A percentile compares a stretch with the other conserved stretches of the same genome.
These are phyloP conservation scores for Melanomma pulvis-pyrius DNA, from an alignment of 495 filamentous ascomycete genomes.

Conservation along the genomic window DNA sequence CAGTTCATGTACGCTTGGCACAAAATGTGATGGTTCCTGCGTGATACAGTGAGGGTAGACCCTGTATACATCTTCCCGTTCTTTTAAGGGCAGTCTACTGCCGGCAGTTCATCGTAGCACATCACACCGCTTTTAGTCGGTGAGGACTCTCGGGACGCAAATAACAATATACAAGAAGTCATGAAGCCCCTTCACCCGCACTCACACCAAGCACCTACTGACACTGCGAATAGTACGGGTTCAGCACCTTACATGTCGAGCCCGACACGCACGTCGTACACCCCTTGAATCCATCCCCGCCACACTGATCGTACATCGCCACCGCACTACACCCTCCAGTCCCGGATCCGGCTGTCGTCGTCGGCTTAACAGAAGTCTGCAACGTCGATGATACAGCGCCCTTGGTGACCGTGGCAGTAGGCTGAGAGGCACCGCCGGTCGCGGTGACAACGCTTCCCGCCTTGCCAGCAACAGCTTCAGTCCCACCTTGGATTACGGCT, in stretches of 20 bases:
- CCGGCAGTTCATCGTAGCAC: not conserved
- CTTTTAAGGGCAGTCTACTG: not conserved
- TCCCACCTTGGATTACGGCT: conserved; percentile 18
- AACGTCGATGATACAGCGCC: conserved; percentile 14
- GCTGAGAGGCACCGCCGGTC: conserved; percentile 36
- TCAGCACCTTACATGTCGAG: conserved; percentile 13
- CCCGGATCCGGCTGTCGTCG: not conserved
- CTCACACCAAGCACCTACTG: not conserved
- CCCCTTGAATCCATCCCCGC: conserved; percentile 29
- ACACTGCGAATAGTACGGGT: conserved; percentile 34
- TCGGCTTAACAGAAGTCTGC: not conserved
- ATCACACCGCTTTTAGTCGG: too few relatives aligned
- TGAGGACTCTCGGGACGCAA: too few relatives aligned
- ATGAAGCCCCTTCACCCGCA: not conserved
- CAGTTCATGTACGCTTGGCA: not conserved
- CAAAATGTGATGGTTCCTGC: not conserved
- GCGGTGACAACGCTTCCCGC: conserved; percentile 45
- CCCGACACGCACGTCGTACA: conserved; percentile 31
- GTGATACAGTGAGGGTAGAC: not conserved
- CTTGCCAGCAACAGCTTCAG: conserved; percentile 23
- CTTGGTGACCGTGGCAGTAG: conserved; percentile 18
- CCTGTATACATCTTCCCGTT: not conserved
- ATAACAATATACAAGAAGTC: not conserved
- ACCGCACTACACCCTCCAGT: conserved; percentile 18
- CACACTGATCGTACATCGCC: conserved; percentile 32